A percentile compares a stretch with the other conserved stretches of the same genome.
Conservation (phyloP, 345 rosid genomes). For the Aethionema arabicum region DNA sequence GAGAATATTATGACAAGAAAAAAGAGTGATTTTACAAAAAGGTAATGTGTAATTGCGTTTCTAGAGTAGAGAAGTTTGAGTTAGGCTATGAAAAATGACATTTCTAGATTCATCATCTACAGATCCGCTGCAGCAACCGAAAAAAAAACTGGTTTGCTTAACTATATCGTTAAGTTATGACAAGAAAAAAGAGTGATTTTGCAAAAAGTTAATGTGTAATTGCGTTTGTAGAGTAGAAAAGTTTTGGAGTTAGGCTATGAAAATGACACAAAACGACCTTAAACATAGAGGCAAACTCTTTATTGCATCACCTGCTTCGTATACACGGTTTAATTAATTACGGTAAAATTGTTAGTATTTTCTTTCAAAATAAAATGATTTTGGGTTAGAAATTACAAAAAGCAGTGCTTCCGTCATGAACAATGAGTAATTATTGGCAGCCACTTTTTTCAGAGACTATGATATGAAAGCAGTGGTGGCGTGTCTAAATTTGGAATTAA, state of each 20-base stretch:
- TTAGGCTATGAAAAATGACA: slow-evolving; percentile 21
- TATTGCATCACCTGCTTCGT: slow-evolving; percentile 12
- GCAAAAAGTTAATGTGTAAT: no score
- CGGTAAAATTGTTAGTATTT: slow-evolving; percentile 12
- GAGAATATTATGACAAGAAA: no score
- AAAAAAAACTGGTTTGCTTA: no score
- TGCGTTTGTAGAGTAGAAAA: no score
- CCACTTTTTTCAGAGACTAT: slow-evolving; percentile 30
- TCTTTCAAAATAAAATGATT: not conserved
- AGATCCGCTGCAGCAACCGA: no score
- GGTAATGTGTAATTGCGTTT: no score
- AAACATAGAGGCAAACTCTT: slow-evolving; percentile 8
- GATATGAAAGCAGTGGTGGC: slow-evolving; percentile 28
- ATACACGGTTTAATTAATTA: not conserved
- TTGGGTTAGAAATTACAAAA: not conserved
- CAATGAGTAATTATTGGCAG: slow-evolving; percentile 11
- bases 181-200: no score
- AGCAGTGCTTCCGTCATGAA: slow-evolving; percentile 28
- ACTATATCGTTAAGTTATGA: no score
- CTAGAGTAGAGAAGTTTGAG: no score
- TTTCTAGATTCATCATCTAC: no score
- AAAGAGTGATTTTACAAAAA: no score
- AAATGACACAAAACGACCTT: slow-evolving; percentile 25
- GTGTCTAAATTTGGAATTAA: not conserved
- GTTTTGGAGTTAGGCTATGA: not conserved